Percentiles rank a stretch among this genome's conserved stretches.
Evolutionary conservation across 805 yeast species (phyloP).

Genomic region (Yarrowia phangngaensis): DNA sequence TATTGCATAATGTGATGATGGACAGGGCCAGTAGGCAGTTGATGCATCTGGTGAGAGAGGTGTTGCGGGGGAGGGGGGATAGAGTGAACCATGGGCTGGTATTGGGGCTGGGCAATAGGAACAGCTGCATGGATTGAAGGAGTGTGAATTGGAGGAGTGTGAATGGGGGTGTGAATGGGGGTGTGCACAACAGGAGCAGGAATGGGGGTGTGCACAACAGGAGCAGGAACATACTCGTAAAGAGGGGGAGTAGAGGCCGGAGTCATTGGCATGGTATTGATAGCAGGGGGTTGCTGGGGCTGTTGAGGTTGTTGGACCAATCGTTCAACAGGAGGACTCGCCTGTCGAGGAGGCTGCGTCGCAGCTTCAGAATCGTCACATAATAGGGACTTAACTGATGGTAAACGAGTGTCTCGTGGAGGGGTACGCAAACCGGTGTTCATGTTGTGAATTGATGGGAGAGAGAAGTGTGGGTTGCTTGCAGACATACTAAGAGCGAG

Average conservation of each 20-base stretch:
- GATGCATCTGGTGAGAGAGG: too few relatives aligned
- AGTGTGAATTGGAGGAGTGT: constrained; percentile 1
- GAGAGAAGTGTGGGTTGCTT: constrained; percentile 7
- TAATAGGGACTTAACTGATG: constrained; percentile 15
- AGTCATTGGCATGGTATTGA: neutral
- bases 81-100: constrained; percentile 2
- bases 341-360: constrained; percentile 20
- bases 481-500: constrained; percentile 6
- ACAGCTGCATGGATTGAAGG: constrained; percentile 5
- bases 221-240: too few relatives aligned
- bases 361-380: constrained; percentile 19
- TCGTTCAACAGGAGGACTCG: constrained; percentile 18
- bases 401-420: constrained; percentile 16
- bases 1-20: constrained; percentile 1
- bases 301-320: constrained; percentile 1
- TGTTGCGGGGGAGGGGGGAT: constrained; percentile 14
- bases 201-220: too few relatives aligned
- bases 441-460: constrained; percentile 22
- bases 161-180: too few relatives aligned
- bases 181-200: too few relatives aligned
- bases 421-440: constrained; percentile 18
- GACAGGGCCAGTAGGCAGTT: too few relatives aligned
- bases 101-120: constrained; percentile 4
- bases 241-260: constrained; percentile 20
- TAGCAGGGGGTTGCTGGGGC: too few relatives aligned